Percentiles rank a stretch among this genome's conserved stretches.
Evolutionary conservation across 2,329 filamentous ascomycete species (phyloP).

Genomic region (Fusarium sp.): DNA sequence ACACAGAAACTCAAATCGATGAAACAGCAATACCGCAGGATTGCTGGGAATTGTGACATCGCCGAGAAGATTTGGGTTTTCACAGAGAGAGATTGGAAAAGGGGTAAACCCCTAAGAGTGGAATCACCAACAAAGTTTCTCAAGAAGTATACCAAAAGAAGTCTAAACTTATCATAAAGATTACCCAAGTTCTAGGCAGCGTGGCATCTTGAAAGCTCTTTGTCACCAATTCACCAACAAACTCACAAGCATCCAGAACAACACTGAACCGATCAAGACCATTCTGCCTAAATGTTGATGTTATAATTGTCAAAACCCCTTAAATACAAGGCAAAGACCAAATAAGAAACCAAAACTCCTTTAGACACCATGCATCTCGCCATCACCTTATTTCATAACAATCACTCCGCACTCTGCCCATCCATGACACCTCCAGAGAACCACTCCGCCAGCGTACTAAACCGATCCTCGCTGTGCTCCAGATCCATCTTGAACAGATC

Average conservation of each 20-base stretch:
- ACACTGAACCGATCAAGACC: background rate
- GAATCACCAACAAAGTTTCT: background rate
- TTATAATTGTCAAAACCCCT: background rate
- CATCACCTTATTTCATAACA: background rate
- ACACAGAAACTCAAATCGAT: accelerated
- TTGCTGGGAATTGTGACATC: accelerated
- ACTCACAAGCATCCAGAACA: background rate
- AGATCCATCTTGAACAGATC: constrained; percentile 88
- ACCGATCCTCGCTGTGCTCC: constrained; percentile 79
- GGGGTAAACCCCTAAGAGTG: background rate
- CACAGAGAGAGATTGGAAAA: background rate
- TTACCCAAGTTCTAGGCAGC: background rate
- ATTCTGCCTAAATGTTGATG: constrained; percentile 11
- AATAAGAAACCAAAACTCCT: constrained; percentile 31
- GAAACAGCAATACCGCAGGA: accelerated
- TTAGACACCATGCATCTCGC: constrained; percentile 23
- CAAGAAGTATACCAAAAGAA: accelerated
- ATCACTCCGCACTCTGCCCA: constrained; percentile 48
- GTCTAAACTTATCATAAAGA: background rate
- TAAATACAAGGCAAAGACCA: background rate
- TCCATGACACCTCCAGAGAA: constrained; percentile 93
- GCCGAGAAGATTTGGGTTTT: background rate
- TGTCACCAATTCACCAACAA: background rate
- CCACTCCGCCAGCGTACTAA: constrained; percentile 93
- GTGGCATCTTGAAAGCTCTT: background rate